Evolutionary conservation across 495 filamentous ascomycete genomes (phyloP), one percentile per base, ranked within the genome.

Genomic region (Penicillium bovifimosum): DNA sequence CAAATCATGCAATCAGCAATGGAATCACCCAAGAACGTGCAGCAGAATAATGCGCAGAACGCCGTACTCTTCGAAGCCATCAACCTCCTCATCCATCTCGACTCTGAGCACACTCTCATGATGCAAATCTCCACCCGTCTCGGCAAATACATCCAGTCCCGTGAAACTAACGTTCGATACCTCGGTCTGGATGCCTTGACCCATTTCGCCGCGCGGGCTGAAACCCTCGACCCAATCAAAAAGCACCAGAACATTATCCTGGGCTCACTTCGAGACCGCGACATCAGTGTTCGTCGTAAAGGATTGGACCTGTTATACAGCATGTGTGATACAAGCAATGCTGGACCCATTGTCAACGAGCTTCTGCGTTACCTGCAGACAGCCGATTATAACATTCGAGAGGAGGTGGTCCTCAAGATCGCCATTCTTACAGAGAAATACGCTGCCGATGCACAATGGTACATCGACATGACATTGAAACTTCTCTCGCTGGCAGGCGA

Each of bases 381-480:
- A 39, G 95, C 95, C 9, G 95, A 99, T 66, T 98, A 95, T 68
- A 90, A 91, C 2, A 96, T 99, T 56, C 81, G 95, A 45, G 95
- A 99, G 70, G 95, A 99, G 67, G 97, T 99, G 95, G 95, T 96
- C 8, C 72, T 99, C 46, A 99, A 99, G 73, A 95, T 99, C 63
- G 95, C 95, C 31, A 97, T 99, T 60, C 66, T 99, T 48, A 96
- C 95, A 2, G 95, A 99, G 68, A 97, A 97, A 66, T 99, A 97
- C 63, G 95, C 95, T 18, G 96, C 91, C 0, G 91, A 99, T 64
- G 87, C 95, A 13, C 91, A 96, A 66, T 99, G 95, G 95, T 99
- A 99, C 72, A 95, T 99, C 50, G 90, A 99, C 64, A 96, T 96
- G 53, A 96, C 93, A 4, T 73, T 99, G 56, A 87, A 92, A 45